A percentile compares a stretch with the other conserved stretches of the same genome.
Conservation (phyloP, 2,329 filamentous ascomycete species). For the Dothideomycetidae sp. region DNA sequence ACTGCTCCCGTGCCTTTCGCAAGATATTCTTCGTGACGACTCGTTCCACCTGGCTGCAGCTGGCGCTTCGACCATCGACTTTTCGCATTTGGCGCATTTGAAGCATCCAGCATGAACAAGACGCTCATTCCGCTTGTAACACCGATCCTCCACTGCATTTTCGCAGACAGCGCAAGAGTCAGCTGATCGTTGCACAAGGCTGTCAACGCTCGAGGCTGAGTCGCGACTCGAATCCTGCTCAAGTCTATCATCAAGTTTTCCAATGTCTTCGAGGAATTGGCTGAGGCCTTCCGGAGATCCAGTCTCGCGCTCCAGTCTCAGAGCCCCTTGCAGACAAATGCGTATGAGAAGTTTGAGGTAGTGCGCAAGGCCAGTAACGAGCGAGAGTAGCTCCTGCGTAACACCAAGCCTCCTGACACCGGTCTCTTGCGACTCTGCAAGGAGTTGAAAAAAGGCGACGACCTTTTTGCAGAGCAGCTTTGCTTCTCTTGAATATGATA, state of each 20-base stretch:
- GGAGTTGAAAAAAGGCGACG: slow-evolving; percentile 87
- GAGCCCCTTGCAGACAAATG: slow-evolving; percentile 84
- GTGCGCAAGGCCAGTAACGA: slow-evolving; percentile 90
- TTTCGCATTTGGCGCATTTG: slow-evolving; percentile 52
- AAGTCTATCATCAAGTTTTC: slow-evolving; percentile 65
- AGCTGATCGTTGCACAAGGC: slow-evolving; percentile 32
- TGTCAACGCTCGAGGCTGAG: slow-evolving; percentile 26
- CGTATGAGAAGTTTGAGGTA: slow-evolving; percentile 95
- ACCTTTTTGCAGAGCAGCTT: slow-evolving; percentile 99
- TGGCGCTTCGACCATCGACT: slow-evolving; percentile 54
- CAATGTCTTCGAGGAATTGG: slow-evolving; percentile 69
- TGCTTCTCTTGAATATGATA: slow-evolving; percentile 89
- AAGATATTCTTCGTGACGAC: slow-evolving; percentile 55
- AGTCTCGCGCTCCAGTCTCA: slow-evolving; percentile 80
- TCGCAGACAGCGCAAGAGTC: slow-evolving; percentile 74
- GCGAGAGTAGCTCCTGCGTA: slow-evolving; percentile 91
- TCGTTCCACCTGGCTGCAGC: slow-evolving; percentile 58
- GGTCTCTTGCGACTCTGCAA: slow-evolving; percentile 88
- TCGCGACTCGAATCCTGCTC: slow-evolving; percentile 48
- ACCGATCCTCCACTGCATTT: slow-evolving; percentile 89
- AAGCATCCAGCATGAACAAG: slow-evolving; percentile 79
- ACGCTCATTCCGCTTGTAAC: slow-evolving; percentile 56
- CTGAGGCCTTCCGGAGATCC: slow-evolving; percentile 60
- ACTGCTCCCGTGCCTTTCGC: slow-evolving; percentile 39
- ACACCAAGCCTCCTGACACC: slow-evolving; percentile 85